Percentiles rank a stretch among this genome's conserved stretches.
Conservation (phyloP, 805 yeast genomes). For the Metschnikowia shivogae region DNA sequence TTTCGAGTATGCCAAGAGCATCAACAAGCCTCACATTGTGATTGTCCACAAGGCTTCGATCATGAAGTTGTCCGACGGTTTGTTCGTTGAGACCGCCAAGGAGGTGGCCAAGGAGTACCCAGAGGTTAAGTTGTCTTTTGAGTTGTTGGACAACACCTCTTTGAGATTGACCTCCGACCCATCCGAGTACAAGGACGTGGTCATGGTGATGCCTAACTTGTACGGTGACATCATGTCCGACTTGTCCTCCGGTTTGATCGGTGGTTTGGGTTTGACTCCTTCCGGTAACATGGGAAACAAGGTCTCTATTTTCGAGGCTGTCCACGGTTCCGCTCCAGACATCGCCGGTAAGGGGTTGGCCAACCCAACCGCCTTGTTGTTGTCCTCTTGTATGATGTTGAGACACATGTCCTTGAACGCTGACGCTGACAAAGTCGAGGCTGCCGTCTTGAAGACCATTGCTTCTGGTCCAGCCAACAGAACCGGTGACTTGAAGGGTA, state of each 20-base stretch:
- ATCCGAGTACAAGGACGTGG: constrained; percentile 76
- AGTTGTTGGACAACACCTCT: constrained; percentile 93
- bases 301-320: constrained; percentile 98
- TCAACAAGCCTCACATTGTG: constrained; percentile 80
- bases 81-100: constrained; percentile 87
- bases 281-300: constrained; percentile 99
- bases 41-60: constrained; percentile 98
- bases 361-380: constrained; percentile 95
- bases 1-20: constrained; percentile 89
- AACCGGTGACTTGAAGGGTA: constrained; percentile 94
- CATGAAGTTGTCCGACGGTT: constrained; percentile 97
- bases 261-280: constrained; percentile 98
- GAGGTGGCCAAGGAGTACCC: constrained; percentile 91
- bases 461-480: constrained; percentile 95
- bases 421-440: constrained; percentile 81
- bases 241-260: constrained; percentile 94
- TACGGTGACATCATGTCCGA: constrained; percentile 99
- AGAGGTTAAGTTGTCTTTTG: constrained; percentile 75
- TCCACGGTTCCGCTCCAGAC: constrained; percentile 99
- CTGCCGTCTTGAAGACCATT: constrained; percentile 81
- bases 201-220: constrained; percentile 98
- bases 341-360: constrained; percentile 99
- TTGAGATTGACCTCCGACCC: constrained; percentile 89
- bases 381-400: constrained; percentile 98
- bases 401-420: constrained; percentile 91